phyloP scores from a whole-genome alignment of 2,329 filamentous ascomycete genomes.

The Aspergillus eucalypticola region DNA sequence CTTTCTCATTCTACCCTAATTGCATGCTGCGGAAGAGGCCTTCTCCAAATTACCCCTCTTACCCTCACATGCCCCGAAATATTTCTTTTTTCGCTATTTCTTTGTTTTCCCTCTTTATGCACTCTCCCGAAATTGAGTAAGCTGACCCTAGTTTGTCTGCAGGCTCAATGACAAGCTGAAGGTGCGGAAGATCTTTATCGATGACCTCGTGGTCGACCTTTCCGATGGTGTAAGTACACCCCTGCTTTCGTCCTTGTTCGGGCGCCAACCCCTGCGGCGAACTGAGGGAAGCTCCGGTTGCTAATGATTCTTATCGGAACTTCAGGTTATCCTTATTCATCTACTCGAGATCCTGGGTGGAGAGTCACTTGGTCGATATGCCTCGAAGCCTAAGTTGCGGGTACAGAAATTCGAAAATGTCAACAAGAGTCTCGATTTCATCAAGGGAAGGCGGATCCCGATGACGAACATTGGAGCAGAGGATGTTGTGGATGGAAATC shows the following conservation, averaged over 20 bases:
- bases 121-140: background rate
- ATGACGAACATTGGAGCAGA: slow-evolving; percentile 99
- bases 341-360: slow-evolving; percentile 93
- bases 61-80: background rate
- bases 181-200: slow-evolving; percentile 73
- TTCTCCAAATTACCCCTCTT: background rate
- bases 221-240: slow-evolving; percentile 80
- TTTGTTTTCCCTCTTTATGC: background rate
- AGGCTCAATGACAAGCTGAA: slow-evolving; percentile 97
- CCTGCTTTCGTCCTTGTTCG: background rate
- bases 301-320: background rate
- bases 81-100: background rate
- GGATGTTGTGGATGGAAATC: slow-evolving; percentile 96
- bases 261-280: background rate
- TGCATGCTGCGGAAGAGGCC: background rate
- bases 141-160: slow-evolving; percentile 12
- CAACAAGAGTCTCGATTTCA: slow-evolving; percentile 90
- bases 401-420: slow-evolving; percentile 98
- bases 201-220: slow-evolving; percentile 84
- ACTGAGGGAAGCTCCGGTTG: background rate
- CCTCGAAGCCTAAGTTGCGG: slow-evolving; percentile 90
- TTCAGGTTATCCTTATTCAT: slow-evolving; percentile 88
- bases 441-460: slow-evolving; percentile 86
- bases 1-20: slow-evolving; percentile 1
- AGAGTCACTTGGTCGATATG: slow-evolving; percentile 95